Base-by-base conservation (phyloP, 2,329 filamentous ascomycete species). In the Colletotrichum sp. region DNA sequence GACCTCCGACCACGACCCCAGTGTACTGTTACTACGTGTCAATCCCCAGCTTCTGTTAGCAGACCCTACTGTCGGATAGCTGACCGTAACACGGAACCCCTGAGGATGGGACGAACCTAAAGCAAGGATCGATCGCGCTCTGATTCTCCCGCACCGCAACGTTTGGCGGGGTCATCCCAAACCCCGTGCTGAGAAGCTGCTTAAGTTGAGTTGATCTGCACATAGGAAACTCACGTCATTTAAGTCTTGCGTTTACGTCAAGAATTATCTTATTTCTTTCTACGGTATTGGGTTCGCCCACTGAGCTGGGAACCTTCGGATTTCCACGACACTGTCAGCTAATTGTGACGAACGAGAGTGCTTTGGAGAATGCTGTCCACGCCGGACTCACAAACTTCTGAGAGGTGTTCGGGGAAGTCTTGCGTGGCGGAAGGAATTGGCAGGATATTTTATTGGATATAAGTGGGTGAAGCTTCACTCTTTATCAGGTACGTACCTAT, bases 341-440 rank as follows among this genome's bases (percentile, higher is more conserved):
- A 51, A 51, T 3, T 51, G n/a, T 51, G n/a, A 8, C n/a, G 6
- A 51, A 5, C n/a, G n/a, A 13, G 6, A 24, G 43, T n/a, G 21
- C 4, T 8, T 8, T 21, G 13, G 43, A 21, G n/a, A 51, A 3
- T 24, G n/a, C 12, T 51, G 43, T 21, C 43, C 6, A 51, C 43
- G 11, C n/a, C 12, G 43, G 4, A 51, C 43, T 51, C n/a, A 21
- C 1, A 13, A 51, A 11, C 11, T 21, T 13, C 13, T 51, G 43
- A 13, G 8, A 21, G 12, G 8, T 21, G 11, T 51, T 3, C 0
- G 0, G n/a, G 0, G 1, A 12, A 11, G 18, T 43, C 38, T 21
- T 21, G 1, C 12, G 3, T 3, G 13, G 8, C 11, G 43, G 13
- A 0, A 4, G n/a, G 43, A 51, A 2, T 13, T 6, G 4, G n/a